Base-by-base conservation (phyloP, 1,139 yeast species). In the Kazachstania sp. region DNA sequence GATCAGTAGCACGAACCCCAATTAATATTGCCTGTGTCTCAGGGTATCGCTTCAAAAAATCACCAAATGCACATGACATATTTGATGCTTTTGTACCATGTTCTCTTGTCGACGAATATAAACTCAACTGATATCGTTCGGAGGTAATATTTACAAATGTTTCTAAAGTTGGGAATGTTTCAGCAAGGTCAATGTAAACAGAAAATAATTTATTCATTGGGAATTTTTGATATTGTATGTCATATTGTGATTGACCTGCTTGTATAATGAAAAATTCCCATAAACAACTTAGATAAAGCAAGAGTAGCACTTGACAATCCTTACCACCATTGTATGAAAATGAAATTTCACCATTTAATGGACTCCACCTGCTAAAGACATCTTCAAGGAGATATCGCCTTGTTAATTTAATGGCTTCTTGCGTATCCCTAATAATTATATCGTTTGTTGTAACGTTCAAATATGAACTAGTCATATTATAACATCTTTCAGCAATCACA, bases 241-340 rank as follows among this genome's bases (percentile, higher is more conserved):
- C 58, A 41, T 49, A 61, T 29, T 58, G 63, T 9, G 61, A 54
- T 11, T 37, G 39, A 9, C 48, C 30, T 8, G 52, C 46, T 20
- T 53, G 50, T 2, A 48, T 35, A 15, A 51, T 30, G 29, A 54
- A 64, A 39, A 51, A 59, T 47, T 63, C 66, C 61, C 66, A 64
- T 7, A 65, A 47, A 43, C 66, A 59, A 45, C 65, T 54, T 28
- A 65, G 47, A 45, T 65, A 65, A 8, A 65, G 37, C 23, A 65
- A 45, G 26, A 65, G 45, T 13, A 65, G 45, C 1, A 61, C 69
- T 44, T 65, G 68, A 43, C 68, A 65, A 48, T 65, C 69, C 47
- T 65, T 65, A 5, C 69, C 69, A 18, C 69, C 69, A 45, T 65
- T 65, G 46, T 61, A 65, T 1, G 68, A 63, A 45, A 65, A 61